Conservation (phyloP, 2,329 filamentous ascomycete genomes). For the Aspergillus quadrilineatus region DNA sequence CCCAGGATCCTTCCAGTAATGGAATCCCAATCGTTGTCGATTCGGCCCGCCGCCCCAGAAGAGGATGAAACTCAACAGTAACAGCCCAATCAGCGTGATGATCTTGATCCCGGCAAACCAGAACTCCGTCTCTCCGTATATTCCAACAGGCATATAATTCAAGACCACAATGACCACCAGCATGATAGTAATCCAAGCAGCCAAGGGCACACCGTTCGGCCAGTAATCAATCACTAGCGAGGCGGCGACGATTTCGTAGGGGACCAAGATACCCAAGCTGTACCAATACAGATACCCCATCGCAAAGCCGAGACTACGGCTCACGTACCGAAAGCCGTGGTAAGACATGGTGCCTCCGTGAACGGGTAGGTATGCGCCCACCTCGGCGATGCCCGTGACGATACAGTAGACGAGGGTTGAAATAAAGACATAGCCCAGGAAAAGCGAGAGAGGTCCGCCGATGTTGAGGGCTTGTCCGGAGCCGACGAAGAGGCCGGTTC, state of each 20-base stretch:
- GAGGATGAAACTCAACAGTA: constrained; percentile 55
- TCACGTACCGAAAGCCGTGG: constrained; percentile 45
- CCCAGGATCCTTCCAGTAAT: constrained; percentile 52
- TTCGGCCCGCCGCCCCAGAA: constrained; percentile 58
- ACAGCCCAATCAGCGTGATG: constrained; percentile 52
- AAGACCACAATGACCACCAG: constrained; percentile 58
- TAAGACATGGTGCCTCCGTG: constrained; percentile 47
- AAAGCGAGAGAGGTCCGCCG: constrained; percentile 53
- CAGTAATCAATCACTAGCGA: constrained; percentile 66
- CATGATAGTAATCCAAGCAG: constrained; percentile 56
- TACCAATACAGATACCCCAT: constrained; percentile 52
- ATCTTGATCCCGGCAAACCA: constrained; percentile 55
- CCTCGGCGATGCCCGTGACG: constrained; percentile 48
- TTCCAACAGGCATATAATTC: constrained; percentile 50
- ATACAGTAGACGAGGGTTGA: constrained; percentile 49
- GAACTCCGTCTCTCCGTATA: constrained; percentile 56
- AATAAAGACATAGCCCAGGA: constrained; percentile 54
- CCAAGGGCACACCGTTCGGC: constrained; percentile 46
- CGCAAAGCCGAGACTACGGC: constrained; percentile 43
- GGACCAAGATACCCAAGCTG: constrained; percentile 47
- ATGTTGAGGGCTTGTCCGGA: constrained; percentile 54
- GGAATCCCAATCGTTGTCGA: constrained; percentile 51
- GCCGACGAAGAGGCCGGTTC: constrained; percentile 55
- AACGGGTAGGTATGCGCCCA: constrained; percentile 45
- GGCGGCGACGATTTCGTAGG: constrained; percentile 64